phyloP scores from a whole-genome alignment of 768 basidiomycete species.

The Mycena kentingensis region DNA sequence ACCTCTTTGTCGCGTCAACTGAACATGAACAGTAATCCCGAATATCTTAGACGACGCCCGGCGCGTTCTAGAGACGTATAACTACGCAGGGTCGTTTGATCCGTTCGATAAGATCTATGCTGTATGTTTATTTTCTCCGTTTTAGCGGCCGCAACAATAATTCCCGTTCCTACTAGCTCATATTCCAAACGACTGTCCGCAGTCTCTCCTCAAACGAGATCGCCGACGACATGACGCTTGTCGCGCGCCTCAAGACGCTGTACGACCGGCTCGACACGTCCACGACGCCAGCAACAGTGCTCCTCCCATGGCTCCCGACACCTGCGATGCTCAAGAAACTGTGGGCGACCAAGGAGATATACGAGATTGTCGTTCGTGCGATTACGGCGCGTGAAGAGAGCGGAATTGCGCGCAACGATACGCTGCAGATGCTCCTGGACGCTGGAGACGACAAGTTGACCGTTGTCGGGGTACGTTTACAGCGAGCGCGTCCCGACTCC shows the following conservation, averaged over 20 bases:
- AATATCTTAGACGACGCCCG: constrained; percentile 65
- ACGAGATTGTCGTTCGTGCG: constrained; percentile 62
- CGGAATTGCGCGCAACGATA: constrained; percentile 61
- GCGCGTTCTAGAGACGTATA: constrained; percentile 65
- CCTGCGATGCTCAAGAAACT: constrained; percentile 72
- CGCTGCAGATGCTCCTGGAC: constrained; percentile 75
- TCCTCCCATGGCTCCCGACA: constrained; percentile 76
- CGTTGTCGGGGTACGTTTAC: constrained; percentile 71
- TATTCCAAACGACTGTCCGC: constrained; percentile 75
- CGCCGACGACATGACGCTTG: constrained; percentile 62
- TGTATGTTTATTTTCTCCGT: constrained; percentile 39
- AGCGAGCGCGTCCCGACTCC: too few relatives aligned
- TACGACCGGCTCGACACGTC: constrained; percentile 71
- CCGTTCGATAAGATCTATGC: constrained; percentile 73
- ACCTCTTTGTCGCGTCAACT: constrained; percentile 18
- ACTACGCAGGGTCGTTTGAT: constrained; percentile 62
- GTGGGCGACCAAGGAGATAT: constrained; percentile 74
- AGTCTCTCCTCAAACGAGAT: constrained; percentile 69
- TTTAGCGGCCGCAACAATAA: constrained; percentile 14
- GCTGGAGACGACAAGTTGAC: constrained; percentile 66
- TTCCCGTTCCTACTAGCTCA: constrained; percentile 42
- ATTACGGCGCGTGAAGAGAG: constrained; percentile 60
- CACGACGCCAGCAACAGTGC: constrained; percentile 71
- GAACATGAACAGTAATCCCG: constrained; percentile 55
- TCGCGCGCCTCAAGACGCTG: constrained; percentile 60